Conservation (phyloP, 2,329 filamentous ascomycete species). For the Talaromyces piceae region DNA sequence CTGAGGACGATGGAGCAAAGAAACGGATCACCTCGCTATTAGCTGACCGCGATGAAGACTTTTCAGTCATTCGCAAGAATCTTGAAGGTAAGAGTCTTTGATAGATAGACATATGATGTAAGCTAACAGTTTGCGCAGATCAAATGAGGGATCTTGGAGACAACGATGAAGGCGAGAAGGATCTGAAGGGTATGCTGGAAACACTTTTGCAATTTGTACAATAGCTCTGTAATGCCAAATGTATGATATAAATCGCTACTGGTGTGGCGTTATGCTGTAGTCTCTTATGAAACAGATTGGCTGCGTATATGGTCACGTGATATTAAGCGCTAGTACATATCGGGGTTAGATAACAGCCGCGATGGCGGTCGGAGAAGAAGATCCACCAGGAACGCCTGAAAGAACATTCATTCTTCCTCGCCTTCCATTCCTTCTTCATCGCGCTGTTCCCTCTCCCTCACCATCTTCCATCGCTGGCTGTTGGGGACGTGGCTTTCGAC, state of each 20-base stretch:
- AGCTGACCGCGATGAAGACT: slow-evolving; percentile 58
- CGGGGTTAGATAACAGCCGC: neutral
- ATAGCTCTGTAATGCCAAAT: slow-evolving; percentile 5
- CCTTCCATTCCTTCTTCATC: slow-evolving; percentile 15
- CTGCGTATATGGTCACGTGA: slow-evolving; percentile 2
- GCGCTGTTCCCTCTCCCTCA: slow-evolving; percentile 18
- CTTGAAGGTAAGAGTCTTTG: slow-evolving; percentile 48
- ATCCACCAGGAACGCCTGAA: slow-evolving; percentile 22
- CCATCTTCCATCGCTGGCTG: slow-evolving; percentile 17
- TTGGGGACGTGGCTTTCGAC: slow-evolving; percentile 1
- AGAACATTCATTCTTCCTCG: slow-evolving; percentile 6
- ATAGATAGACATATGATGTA: slow-evolving; percentile 8
- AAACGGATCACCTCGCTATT: slow-evolving; percentile 57
- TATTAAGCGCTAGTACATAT: neutral
- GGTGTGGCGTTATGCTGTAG: too few species aligned
- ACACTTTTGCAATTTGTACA: slow-evolving; percentile 45
- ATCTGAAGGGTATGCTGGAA: slow-evolving; percentile 57
- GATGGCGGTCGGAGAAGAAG: slow-evolving; percentile 24
- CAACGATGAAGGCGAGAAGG: slow-evolving; percentile 46
- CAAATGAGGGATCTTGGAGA: slow-evolving; percentile 55
- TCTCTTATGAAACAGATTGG: too few species aligned
- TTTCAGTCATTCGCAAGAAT: slow-evolving; percentile 58
- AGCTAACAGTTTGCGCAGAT: slow-evolving; percentile 32
- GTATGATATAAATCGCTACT: slow-evolving; percentile 1
- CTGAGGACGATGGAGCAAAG: slow-evolving; percentile 74